Conservation (phyloP, 495 filamentous ascomycete species). For the Chlorociboria aeruginascens region DNA sequence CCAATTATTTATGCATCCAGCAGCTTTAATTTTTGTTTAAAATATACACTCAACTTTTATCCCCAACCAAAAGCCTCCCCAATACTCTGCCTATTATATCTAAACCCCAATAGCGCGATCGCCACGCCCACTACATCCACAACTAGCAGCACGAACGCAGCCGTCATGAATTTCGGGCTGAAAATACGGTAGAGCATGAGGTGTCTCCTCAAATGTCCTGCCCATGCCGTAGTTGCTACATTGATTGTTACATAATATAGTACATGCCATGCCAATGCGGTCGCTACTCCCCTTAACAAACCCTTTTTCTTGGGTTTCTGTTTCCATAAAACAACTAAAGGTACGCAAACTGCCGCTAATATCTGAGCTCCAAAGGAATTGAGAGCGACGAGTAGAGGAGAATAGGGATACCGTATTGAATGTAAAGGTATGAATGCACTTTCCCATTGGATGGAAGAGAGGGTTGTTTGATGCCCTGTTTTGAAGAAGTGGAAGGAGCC, state of each 20-base stretch:
- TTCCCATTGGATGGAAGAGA: constrained; percentile 91
- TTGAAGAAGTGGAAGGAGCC: constrained; percentile 95
- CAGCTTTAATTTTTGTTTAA: not conserved
- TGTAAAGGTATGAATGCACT: constrained; percentile 84
- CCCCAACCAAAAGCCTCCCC: constrained; percentile 82
- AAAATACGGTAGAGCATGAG: constrained; percentile 98
- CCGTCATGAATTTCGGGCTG: constrained; percentile 78
- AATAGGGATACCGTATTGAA: constrained; percentile 79
- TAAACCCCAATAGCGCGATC: constrained; percentile 56
- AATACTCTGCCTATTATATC: constrained; percentile 64
- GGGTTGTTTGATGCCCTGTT: constrained; percentile 87
- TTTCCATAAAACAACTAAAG: constrained; percentile 82
- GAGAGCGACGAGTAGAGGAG: constrained; percentile 64
- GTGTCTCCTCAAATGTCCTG: constrained; percentile 74
- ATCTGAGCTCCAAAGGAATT: constrained; percentile 90
- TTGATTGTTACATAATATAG: constrained; percentile 72
- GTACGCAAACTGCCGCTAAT: constrained; percentile 63
- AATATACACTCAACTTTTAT: constrained; percentile 7
- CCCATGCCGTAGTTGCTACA: constrained; percentile 67
- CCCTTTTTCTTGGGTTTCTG: constrained; percentile 41
- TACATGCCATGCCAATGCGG: constrained; percentile 59
- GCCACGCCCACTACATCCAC: constrained; percentile 64
- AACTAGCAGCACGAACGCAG: constrained; percentile 55
- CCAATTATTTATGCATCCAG: not conserved
- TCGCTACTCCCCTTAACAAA: constrained; percentile 54